Evolutionary conservation across 176 grass and related monocot species (phyloP).

Genomic region (Miscanthus lutarioriparius): DNA sequence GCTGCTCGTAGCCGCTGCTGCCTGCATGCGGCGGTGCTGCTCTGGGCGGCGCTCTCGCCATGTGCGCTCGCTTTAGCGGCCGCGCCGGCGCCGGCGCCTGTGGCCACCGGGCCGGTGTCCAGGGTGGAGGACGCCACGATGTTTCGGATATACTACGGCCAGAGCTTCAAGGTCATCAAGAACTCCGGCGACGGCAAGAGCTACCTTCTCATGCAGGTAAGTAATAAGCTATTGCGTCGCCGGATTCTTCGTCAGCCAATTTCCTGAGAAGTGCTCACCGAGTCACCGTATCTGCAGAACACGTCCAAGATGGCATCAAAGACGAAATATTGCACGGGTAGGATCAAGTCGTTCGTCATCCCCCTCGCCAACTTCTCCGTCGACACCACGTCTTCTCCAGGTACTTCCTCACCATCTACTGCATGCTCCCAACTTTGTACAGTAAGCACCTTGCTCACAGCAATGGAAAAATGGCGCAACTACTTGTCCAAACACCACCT

Average conservation of each 20-base stretch:
- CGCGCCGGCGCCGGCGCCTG: slow-evolving; percentile 23
- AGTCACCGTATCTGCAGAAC: slow-evolving; percentile 46
- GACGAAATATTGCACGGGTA: slow-evolving; percentile 90
- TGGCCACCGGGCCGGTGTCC: slow-evolving; percentile 55
- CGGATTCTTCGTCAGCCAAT: neutral
- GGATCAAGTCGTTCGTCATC: slow-evolving; percentile 86
- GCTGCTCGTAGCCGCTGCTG: neutral
- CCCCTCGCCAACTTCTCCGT: slow-evolving; percentile 85
- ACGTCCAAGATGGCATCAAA: slow-evolving; percentile 77
- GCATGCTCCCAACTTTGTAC: neutral
- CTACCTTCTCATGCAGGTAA: slow-evolving; percentile 88
- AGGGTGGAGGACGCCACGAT: slow-evolving; percentile 59
- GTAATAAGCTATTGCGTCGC: neutral
- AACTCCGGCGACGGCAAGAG: slow-evolving; percentile 83
- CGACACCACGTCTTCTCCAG: slow-evolving; percentile 68
- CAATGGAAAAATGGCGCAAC: neutral
- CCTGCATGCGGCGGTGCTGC: neutral
- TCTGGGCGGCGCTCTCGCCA: slow-evolving; percentile 30
- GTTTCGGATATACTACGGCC: slow-evolving; percentile 92
- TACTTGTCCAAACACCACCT: neutral
- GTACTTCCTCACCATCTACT: slow-evolving; percentile 22
- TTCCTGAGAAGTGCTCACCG: neutral
- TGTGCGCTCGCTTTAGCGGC: neutral
- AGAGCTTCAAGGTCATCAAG: slow-evolving; percentile 94
- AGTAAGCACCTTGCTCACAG: too few species aligned